Conservation (phyloP, 768 basidiomycete genomes). For the Podaxis sp. region DNA sequence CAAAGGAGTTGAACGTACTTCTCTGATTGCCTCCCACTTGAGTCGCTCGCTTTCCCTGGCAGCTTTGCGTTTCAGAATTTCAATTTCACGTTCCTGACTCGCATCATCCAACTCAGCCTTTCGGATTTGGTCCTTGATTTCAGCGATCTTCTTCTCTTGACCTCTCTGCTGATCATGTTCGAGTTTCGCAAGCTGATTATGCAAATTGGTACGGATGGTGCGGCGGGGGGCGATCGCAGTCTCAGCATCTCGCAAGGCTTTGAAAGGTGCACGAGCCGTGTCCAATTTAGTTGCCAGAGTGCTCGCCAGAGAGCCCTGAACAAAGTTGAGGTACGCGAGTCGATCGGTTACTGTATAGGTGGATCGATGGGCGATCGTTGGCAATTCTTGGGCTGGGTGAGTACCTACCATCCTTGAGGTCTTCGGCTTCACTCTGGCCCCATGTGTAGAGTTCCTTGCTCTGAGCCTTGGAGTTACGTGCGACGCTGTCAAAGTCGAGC, state of each 20-base stretch:
- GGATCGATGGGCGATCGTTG: conserved; percentile 9
- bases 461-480: conserved; percentile 62
- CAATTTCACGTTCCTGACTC: conserved; percentile 63
- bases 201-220: conserved; percentile 51
- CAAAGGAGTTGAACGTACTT: conserved; percentile 40
- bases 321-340: conserved; percentile 76
- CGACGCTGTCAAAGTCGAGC: conserved; percentile 64
- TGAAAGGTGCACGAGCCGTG: conserved; percentile 59
- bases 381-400: neutral
- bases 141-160: conserved; percentile 61
- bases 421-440: conserved; percentile 68
- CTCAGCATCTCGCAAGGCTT: conserved; percentile 72
- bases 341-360: conserved; percentile 62
- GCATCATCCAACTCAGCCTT: conserved; percentile 63
- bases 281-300: conserved; percentile 62
- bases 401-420: conserved; percentile 69
- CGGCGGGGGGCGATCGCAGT: conserved; percentile 54
- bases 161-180: conserved; percentile 66
- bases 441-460: conserved; percentile 86
- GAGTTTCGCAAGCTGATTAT: conserved; percentile 56
- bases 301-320: conserved; percentile 61
- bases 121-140: conserved; percentile 66
- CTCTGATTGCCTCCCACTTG: conserved; percentile 80
- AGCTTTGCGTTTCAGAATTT: conserved; percentile 71
- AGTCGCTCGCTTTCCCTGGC: conserved; percentile 67